Percentiles rank a stretch among this genome's conserved stretches.
Conservation (phyloP, 257 asterid genomes). For the Nicotiana otophora region DNA sequence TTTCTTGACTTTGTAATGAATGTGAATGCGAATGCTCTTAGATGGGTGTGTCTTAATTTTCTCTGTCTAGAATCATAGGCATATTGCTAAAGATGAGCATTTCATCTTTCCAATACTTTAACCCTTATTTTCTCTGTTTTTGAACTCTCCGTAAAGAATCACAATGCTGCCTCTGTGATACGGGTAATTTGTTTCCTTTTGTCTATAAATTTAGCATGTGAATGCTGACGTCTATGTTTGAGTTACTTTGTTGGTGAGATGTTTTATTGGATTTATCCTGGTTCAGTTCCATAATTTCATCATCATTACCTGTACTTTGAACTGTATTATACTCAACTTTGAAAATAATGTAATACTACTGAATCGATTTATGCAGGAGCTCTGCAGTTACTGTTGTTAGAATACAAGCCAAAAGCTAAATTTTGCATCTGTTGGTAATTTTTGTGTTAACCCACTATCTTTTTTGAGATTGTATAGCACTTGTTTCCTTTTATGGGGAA, state of each 20-base stretch:
- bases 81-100: too few species aligned
- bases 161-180: neutral
- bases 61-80: too few species aligned
- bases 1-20: neutral
- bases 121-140: neutral
- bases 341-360: neutral
- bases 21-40: neutral
- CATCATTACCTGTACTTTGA: neutral
- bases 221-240: neutral
- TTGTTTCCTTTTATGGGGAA: too few species aligned
- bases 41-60: too few species aligned
- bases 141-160: neutral
- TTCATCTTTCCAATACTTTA: too few species aligned
- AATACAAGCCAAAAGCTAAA: neutral
- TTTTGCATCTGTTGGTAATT: neutral
- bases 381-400: neutral
- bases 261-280: neutral
- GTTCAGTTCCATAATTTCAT: neutral
- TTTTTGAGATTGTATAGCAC: too few species aligned
- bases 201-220: neutral
- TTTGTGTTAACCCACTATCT: too few species aligned
- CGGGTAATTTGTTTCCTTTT: neutral
- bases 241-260: neutral
- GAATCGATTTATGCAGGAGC: neutral
- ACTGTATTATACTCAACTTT: neutral